Evolutionary conservation across 768 basidiomycete species (phyloP).

Genomic region (Clavaria fumosa): DNA sequence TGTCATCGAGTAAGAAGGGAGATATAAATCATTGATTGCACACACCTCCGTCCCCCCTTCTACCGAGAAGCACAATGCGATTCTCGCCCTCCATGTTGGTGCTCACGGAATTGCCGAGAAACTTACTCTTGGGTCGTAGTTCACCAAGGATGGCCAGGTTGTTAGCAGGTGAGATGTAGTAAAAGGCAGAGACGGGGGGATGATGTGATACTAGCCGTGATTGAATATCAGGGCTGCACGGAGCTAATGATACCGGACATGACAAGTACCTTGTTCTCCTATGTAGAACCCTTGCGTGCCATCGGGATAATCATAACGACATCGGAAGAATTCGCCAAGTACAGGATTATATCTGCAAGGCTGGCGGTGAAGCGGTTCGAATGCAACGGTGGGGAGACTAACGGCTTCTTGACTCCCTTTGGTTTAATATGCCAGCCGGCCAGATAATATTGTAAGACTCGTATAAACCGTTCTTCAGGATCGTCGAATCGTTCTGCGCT

Average conservation of each 20-base stretch:
- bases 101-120: conserved; percentile 92
- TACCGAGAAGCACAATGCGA: conserved; percentile 66
- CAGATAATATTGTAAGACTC: conserved; percentile 87
- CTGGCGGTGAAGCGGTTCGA: conserved; percentile 5
- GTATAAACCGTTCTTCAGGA: conserved; percentile 81
- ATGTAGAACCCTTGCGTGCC: conserved; percentile 90
- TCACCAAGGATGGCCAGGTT: conserved; percentile 81
- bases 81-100: conserved; percentile 97
- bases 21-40: conserved; percentile 9
- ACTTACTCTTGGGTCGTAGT: conserved; percentile 87
- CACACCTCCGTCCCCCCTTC: conserved; percentile 76
- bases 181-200: conserved; percentile 90
- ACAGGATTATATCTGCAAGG: conserved; percentile 79
- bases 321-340: conserved; percentile 96
- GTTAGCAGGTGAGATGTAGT: conserved; percentile 87
- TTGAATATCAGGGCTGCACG: neutral
- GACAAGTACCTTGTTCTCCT: conserved; percentile 73
- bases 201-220: conserved; percentile 69
- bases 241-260: neutral
- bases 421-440: conserved; percentile 99
- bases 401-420: conserved; percentile 99
- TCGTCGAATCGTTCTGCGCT: conserved; percentile 72
- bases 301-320: conserved; percentile 83
- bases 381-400: conserved; percentile 18
- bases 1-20: neutral